Evolutionary conservation across 441 rosid species (phyloP).

Genomic region (Sinapis alba): DNA sequence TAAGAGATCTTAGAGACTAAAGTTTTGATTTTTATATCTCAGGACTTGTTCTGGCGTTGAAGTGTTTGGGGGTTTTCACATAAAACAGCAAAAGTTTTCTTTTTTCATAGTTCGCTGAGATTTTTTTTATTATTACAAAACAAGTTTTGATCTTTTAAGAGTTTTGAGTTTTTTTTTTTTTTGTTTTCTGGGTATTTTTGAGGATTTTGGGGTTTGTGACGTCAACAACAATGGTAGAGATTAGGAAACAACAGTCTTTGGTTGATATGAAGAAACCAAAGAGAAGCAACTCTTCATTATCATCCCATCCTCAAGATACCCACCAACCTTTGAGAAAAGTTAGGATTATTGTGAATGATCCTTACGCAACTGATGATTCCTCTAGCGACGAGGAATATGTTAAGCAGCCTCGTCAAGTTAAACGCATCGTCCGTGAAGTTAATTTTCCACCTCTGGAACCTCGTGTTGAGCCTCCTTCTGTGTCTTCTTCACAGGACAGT

Average conservation of each 20-base stretch:
- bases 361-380: conserved; percentile 90
- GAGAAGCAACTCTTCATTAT: conserved; percentile 1
- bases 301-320: conserved; percentile 24
- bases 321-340: conserved; percentile 53
- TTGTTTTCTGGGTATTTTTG: conserved; percentile 38
- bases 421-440: conserved; percentile 61
- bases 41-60: conserved; percentile 87
- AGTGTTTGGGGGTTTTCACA: conserved; percentile 78
- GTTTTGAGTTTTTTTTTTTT: conserved; percentile 10
- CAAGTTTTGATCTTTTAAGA: conserved; percentile 32
- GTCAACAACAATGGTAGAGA: conserved; percentile 41
- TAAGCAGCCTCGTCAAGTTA: conserved; percentile 25
- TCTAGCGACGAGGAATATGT: conserved; percentile 74
- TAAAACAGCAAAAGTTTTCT: conserved; percentile 60
- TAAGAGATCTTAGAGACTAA: conserved; percentile 24
- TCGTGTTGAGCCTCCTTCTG: conserved; percentile 40
- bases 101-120: conserved; percentile 58
- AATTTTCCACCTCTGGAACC: conserved; percentile 39
- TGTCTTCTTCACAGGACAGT: conserved; percentile 65
- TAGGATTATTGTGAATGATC: conserved; percentile 73
- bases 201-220: conserved; percentile 41
- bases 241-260: conserved; percentile 30
- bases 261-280: conserved; percentile 29
- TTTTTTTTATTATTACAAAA: conserved; percentile 44
- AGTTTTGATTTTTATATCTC: conserved; percentile 1